phyloP scores from a whole-genome alignment of 2,329 filamentous ascomycete species.

The Laburnicola sp. region DNA sequence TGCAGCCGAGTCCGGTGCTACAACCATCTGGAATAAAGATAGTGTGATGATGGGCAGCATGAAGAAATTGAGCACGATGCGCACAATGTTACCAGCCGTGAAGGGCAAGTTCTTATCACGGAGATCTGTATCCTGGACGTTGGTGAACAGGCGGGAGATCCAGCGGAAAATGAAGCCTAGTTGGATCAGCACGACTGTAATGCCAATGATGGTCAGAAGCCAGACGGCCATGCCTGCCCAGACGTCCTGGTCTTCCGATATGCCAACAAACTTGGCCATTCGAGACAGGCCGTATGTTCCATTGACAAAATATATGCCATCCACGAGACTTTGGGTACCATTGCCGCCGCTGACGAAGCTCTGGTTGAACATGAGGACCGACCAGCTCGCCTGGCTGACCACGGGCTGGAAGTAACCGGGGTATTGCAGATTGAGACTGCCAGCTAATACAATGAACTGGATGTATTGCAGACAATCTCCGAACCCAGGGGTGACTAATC shows the following conservation, averaged over 20 bases:
- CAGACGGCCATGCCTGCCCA: conserved; percentile 96
- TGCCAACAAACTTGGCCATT: conserved; percentile 79
- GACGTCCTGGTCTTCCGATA: conserved; percentile 74
- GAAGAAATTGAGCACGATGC: conserved; percentile 91
- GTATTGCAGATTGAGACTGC: conserved; percentile 83
- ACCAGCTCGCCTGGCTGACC: conserved; percentile 86
- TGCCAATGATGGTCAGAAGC: conserved; percentile 75
- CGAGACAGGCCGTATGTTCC: conserved; percentile 77
- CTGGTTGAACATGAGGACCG: conserved; percentile 87
- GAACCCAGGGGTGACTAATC: conserved; percentile 93
- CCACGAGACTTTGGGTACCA: conserved; percentile 68
- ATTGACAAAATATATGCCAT: conserved; percentile 85
- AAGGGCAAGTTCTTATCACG: conserved; percentile 92
- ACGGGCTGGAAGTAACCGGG: conserved; percentile 94
- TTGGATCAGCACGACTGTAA: conserved; percentile 71
- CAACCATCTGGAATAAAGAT: conserved; percentile 88
- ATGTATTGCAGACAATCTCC: conserved; percentile 97
- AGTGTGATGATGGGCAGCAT: conserved; percentile 82
- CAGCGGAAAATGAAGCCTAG: conserved; percentile 75
- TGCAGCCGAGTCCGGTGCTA: conserved; percentile 67
- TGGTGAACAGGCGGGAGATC: conserved; percentile 70
- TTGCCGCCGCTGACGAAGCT: conserved; percentile 75
- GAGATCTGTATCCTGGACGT: conserved; percentile 80
- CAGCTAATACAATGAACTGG: conserved; percentile 86
- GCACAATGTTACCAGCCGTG: conserved; percentile 60